phyloP scores from a whole-genome alignment of 2,329 filamentous ascomycete species.

The Pyrenochaeta sp. region DNA sequence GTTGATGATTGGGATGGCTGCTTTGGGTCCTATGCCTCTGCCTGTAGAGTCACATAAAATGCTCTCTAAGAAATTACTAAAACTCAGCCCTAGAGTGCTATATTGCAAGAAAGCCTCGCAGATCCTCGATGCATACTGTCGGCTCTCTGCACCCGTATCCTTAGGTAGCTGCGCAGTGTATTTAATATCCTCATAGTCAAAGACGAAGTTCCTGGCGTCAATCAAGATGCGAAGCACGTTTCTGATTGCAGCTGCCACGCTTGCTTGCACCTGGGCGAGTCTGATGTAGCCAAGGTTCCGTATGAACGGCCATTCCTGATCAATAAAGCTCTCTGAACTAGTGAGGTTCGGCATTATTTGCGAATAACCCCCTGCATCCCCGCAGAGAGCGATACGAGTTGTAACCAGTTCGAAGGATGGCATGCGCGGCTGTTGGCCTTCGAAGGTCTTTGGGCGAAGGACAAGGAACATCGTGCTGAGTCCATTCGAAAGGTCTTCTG shows the following conservation, averaged over 20 bases:
- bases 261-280: background rate
- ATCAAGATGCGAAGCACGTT: background rate
- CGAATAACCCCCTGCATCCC: background rate
- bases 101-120: background rate
- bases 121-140: background rate
- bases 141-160: background rate
- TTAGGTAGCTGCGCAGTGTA: background rate
- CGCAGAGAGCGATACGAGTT: background rate
- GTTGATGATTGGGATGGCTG: background rate
- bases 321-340: background rate
- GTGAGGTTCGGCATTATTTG: background rate
- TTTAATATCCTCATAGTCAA: background rate
- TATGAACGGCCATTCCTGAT: background rate
- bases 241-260: background rate
- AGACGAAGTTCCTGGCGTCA: background rate
- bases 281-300: background rate
- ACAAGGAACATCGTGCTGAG: slow-evolving; percentile 1
- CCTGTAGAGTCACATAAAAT: too few species aligned
- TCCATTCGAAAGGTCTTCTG: background rate
- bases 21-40: too few species aligned
- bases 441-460: background rate
- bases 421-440: background rate
- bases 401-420: slow-evolving; percentile 3
- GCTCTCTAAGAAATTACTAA: background rate
- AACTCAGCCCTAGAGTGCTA: background rate